These are phyloP conservation scores for Uromyces viciae-fabae DNA, from an alignment of 1,284 basidiomycete species.

Conservation along the genomic window DNA sequence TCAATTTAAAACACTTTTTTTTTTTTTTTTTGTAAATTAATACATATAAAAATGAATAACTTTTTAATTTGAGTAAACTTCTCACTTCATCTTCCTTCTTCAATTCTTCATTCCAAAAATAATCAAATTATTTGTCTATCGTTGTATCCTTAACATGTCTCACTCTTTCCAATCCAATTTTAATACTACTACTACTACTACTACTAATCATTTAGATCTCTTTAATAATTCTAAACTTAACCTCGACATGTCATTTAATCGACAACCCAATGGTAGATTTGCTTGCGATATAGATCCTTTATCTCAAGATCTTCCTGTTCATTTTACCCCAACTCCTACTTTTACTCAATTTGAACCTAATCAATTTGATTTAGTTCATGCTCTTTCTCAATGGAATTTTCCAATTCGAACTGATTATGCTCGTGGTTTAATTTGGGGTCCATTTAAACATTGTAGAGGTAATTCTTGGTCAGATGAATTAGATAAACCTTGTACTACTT, in stretches of 20 bases:
- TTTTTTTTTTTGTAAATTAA: no score
- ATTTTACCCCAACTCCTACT: neutral
- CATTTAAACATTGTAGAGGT: neutral
- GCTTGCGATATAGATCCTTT: neutral
- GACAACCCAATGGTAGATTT: neutral
- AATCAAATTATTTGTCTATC: no score
- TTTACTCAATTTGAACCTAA: neutral
- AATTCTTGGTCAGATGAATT: no score
- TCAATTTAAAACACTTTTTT: no score
- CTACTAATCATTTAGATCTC: no score
- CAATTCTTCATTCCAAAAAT: no score
- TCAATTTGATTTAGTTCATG: neutral
- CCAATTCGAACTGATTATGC: neutral
- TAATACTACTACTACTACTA: neutral
- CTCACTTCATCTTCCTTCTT: no score
- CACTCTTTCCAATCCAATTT: neutral
- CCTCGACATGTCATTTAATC: slow-evolving; percentile 3
- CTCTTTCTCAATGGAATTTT: neutral
- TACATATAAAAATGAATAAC: no score
- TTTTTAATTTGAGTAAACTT: no score
- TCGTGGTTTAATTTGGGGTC: slow-evolving; percentile 3
- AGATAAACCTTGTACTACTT: no score
- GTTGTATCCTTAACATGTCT: no score
- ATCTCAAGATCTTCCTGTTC: neutral
- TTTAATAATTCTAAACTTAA: neutral